phyloP scores from a whole-genome alignment of 2,329 filamentous ascomycete species.

The Phialophora macrospora region DNA sequence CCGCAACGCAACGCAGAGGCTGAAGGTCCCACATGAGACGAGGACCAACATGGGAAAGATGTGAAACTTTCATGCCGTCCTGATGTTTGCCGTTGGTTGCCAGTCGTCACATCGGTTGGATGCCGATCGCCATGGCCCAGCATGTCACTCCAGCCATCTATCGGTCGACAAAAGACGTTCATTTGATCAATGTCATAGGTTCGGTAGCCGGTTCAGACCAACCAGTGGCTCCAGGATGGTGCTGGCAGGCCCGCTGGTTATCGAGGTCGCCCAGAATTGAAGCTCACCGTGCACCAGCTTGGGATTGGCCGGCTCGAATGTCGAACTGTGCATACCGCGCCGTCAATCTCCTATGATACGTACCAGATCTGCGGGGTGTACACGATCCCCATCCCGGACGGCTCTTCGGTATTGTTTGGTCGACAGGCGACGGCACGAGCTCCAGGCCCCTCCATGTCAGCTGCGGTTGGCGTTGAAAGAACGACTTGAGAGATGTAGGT shows the following conservation, averaged over 20 bases:
- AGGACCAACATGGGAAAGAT: not conserved
- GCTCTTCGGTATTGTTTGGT: constrained; percentile 15
- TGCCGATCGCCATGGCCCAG: constrained; percentile 11
- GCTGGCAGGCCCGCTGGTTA: not conserved
- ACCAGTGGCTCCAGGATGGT: not conserved
- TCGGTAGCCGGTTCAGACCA: not conserved
- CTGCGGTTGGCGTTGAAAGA: constrained; percentile 14
- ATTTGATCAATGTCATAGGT: not conserved
- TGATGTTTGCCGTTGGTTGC: not conserved
- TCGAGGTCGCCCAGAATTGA: not conserved
- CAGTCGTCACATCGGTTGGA: not conserved
- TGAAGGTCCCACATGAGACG: constrained; percentile 3
- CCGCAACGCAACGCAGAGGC: not conserved
- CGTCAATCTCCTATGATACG: not conserved
- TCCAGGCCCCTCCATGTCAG: constrained; percentile 2
- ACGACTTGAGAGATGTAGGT: constrained; percentile 17
- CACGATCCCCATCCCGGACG: constrained; percentile 16
- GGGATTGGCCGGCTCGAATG: no score
- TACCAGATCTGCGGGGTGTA: constrained; percentile 20
- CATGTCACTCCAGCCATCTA: not conserved
- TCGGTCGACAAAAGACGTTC: not conserved
- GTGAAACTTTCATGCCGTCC: not conserved
- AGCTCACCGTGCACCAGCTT: no score
- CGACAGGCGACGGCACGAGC: not conserved
- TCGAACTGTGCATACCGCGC: no score